A percentile compares a stretch with the other conserved stretches of the same genome.
Evolutionary conservation across 768 basidiomycete genomes (phyloP).

Genomic region (Pholiota microspora): DNA sequence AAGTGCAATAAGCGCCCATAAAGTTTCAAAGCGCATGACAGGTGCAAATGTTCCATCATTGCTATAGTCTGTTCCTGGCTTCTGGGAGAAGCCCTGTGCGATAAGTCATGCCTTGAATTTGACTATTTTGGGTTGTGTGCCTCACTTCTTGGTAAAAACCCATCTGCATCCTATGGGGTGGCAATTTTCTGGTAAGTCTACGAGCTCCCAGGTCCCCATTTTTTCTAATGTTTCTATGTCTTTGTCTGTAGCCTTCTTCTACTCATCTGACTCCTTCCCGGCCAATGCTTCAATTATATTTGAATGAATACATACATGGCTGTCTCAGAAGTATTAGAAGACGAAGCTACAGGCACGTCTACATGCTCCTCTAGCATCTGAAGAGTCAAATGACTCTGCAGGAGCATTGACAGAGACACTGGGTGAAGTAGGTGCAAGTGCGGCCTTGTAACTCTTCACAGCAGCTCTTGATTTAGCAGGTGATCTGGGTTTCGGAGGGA

Average conservation of each 20-base stretch:
- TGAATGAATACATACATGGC: no score
- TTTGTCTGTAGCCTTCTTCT: constrained; percentile 24
- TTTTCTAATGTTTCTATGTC: constrained; percentile 24
- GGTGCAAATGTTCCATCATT: constrained; percentile 27
- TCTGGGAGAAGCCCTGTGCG: constrained; percentile 35
- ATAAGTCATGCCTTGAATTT: constrained; percentile 33
- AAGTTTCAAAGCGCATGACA: constrained; percentile 27
- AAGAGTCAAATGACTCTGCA: no score
- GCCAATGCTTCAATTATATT: constrained; percentile 3
- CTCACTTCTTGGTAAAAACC: constrained; percentile 33
- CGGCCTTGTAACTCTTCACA: no score
- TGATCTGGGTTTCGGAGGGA: no score
- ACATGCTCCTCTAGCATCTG: no score
- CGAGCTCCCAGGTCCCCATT: constrained; percentile 28
- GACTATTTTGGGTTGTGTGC: constrained; percentile 29
- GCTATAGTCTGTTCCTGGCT: constrained; percentile 33
- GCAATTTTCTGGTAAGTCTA: constrained; percentile 19
- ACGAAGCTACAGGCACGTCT: no score
- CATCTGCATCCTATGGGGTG: constrained; percentile 27
- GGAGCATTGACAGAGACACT: no score
- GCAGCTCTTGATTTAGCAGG: no score
- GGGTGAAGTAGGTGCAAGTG: no score
- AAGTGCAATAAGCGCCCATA: constrained; percentile 30
- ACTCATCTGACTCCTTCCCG: constrained; percentile 13
- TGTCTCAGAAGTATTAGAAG: no score